Base-by-base conservation (phyloP, 345 rosid species). In the Populus simonii region DNA sequence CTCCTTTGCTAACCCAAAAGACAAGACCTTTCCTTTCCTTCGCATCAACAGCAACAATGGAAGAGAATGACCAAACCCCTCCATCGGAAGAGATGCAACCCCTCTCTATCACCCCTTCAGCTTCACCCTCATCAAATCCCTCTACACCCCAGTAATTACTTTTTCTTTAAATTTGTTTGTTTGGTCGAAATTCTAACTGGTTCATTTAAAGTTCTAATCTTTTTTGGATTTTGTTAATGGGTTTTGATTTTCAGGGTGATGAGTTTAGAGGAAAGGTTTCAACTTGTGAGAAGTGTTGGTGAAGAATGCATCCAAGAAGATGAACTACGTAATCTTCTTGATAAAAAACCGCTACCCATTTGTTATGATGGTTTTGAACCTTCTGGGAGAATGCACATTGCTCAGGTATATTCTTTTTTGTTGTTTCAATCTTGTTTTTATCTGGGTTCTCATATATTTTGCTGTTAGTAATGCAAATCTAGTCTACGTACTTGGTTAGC, bases 341-440 rank as follows among this genome's bases (percentile, higher is more conserved):
- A 90, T 35, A 89, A 93, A 77, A 95, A 95, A 80, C 89, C 93
- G 72, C 69, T 82, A 38, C 97, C 97, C 22, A 88, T 93, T 82
- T 92, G 98, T 85, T 95, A 95, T 41, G 98, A 95, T 66, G 98
- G 97, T 6, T 93, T 95, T 73, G 99, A 95, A 88, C 98, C 99
- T 61, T 93, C 99, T 8, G 96, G 97, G 45, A 85, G 93, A 76
- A 93, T 95, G 99, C 97, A 95, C 83, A 92, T 95, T 39, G 98
- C 99, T 80, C 98, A 95, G 94, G 99, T 82, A n/a, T 33, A 86
- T 25, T 16, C 33, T 29, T 38, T 29, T 68, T 1, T 7, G 4
- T 66, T 55, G 7, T n/a, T 65, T 47, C 0, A 7, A 5, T 38
- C 17, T 25, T 9, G 39, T 71, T 29, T 20, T 31, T 49, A 29